Evolutionary conservation across 2,329 filamentous ascomycete genomes (phyloP).

Genomic region (Dactylellina parvicollis): DNA sequence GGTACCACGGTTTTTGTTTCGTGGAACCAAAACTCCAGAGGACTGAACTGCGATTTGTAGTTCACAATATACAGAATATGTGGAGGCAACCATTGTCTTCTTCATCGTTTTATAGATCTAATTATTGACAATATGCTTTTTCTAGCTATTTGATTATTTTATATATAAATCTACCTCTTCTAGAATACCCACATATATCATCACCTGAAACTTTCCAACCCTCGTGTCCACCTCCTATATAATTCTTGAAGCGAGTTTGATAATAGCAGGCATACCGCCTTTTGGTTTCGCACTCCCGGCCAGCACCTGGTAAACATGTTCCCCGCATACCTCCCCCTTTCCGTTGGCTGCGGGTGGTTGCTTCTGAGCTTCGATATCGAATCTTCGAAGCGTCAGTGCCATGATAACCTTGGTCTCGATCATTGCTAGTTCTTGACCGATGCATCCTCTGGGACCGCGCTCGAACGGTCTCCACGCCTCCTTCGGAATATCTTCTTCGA

Average conservation of each 20-base stretch:
- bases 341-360: slow-evolving; percentile 56
- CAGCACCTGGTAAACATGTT: slow-evolving; percentile 56
- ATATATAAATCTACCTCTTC: too few species aligned
- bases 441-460: slow-evolving; percentile 67
- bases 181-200: too few species aligned
- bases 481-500: slow-evolving; percentile 60
- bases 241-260: slow-evolving; percentile 37
- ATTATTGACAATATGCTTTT: too few species aligned
- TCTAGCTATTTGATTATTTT: too few species aligned
- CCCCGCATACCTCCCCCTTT: slow-evolving; percentile 52
- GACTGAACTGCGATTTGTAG: too few species aligned
- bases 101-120: too few species aligned
- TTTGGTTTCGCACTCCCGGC: slow-evolving; percentile 56
- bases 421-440: slow-evolving; percentile 69
- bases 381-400: slow-evolving; percentile 65
- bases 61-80: too few species aligned
- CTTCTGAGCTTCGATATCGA: slow-evolving; percentile 64
- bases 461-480: slow-evolving; percentile 68
- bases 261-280: slow-evolving; percentile 54
- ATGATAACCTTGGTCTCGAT: slow-evolving; percentile 66
- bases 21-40: too few species aligned
- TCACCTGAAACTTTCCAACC: too few species aligned
- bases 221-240: background rate
- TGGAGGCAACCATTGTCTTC: too few species aligned
- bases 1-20: too few species aligned